Evolutionary conservation across 169 alveolate species (phyloP), one percentile per base, ranked within the genome.

Genomic region (Plasmodium cynomolgi): DNA sequence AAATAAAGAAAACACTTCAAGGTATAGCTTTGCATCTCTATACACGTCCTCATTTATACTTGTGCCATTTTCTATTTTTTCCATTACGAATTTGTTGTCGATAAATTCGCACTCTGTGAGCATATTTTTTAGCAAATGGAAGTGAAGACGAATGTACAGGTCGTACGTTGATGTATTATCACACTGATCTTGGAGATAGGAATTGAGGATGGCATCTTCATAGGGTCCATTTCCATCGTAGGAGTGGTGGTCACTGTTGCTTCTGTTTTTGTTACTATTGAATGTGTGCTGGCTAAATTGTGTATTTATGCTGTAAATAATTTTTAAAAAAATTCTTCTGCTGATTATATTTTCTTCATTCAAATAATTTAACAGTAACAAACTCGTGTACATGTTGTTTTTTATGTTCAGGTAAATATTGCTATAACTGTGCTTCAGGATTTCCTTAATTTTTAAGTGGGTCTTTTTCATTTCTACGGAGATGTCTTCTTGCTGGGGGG

Each of bases 301-400:
- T 33, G 54, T 29, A 54, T 88, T 58, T 11, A 88, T 88, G 72
- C 37, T 50, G 73, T 80, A 88, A 7, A 88, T 41, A 39, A 88
- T 88, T 79, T 88, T 56, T 62, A 88, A 62, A 23, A 88, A 88
- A 50, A 62, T 81, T 11, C 26, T 80, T 33, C 73, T 62, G n/a
- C 68, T 58, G 29, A 88, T 88, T 17, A 88, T 88, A 79, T 81
- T 62, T 80, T 80, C 94, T 29, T 79, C 94, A 33, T 88, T 54
- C 56, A 88, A 62, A 88, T 88, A 88, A 88, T 88, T 88, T 80
- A 88, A 39, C 56, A 88, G 50, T 56, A 80, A 34, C 56, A 88
- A 80, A 88, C 34, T 79, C 2, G 82, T 88, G 68, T 88, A 81
- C 62, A 88, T 77, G 44, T 77, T 86, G 15, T 79, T 80, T 79